Conservation (phyloP, 192 early-diverging fungal genomes). For the Backusella tuberculispora region DNA sequence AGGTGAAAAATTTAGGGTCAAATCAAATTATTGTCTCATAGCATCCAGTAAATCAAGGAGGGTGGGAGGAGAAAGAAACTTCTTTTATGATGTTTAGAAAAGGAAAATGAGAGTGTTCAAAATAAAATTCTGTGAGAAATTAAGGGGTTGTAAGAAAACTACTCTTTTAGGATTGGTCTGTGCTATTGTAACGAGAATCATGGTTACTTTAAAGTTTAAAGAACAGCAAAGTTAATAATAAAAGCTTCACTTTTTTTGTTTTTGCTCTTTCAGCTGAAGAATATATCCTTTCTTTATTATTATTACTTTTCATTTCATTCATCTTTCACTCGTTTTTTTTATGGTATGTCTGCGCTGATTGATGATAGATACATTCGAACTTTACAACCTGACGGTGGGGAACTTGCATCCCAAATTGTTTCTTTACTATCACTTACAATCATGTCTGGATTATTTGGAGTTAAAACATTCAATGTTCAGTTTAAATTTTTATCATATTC, state of each 20-base stretch:
- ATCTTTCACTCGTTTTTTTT: background rate
- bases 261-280: background rate
- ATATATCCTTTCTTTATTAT: background rate
- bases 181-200: background rate
- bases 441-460: conserved; percentile 25
- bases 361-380: background rate
- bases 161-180: background rate
- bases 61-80: too few relatives aligned
- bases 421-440: conserved; percentile 32
- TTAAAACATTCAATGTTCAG: conserved; percentile 30
- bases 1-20: background rate
- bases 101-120: background rate
- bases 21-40: background rate
- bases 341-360: background rate
- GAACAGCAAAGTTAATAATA: background rate
- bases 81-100: background rate
- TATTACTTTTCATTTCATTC: too few relatives aligned
- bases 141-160: background rate
- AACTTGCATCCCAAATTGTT: conserved; percentile 31
- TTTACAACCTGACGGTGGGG: conserved; percentile 24
- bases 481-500: conserved; percentile 34
- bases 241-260: background rate
- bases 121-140: background rate
- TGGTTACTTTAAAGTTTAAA: conserved; percentile 4
- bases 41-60: background rate